A percentile compares a stretch with the other conserved stretches of the same genome.
These are phyloP conservation scores for Xylariaceae sp. DNA, from an alignment of 2,329 filamentous ascomycete species.

Conservation along the genomic window DNA sequence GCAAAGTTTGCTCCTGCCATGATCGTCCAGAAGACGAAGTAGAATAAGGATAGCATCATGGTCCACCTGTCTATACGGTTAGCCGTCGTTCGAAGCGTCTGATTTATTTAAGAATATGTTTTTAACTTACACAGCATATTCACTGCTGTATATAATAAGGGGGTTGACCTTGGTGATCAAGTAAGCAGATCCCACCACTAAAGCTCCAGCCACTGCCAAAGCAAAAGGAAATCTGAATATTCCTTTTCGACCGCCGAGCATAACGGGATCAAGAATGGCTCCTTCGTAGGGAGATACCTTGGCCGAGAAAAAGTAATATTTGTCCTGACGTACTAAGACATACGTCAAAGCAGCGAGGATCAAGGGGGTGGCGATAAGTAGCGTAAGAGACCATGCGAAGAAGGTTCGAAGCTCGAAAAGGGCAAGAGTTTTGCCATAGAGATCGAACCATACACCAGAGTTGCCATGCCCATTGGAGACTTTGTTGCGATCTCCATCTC, in stretches of 20 bases:
- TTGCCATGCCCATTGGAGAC: constrained; percentile 70
- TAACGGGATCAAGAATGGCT: constrained; percentile 65
- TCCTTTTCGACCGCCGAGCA: constrained; percentile 78
- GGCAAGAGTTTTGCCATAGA: constrained; percentile 81
- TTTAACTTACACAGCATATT: constrained; percentile 68
- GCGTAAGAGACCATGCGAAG: constrained; percentile 84
- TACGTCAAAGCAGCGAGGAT: constrained; percentile 72
- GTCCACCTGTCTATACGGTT: constrained; percentile 60
- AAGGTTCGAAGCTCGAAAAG: constrained; percentile 81
- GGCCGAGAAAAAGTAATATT: constrained; percentile 85
- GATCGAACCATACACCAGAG: constrained; percentile 88
- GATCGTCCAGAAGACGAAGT: constrained; percentile 82
- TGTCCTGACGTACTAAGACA: constrained; percentile 72
- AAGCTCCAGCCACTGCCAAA: constrained; percentile 68
- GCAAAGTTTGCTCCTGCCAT: constrained; percentile 72
- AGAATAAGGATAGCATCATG: constrained; percentile 83
- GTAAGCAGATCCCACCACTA: constrained; percentile 75
- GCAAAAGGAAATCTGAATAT: constrained; percentile 84
- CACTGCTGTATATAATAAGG: constrained; percentile 86
- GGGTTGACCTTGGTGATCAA: constrained; percentile 85
- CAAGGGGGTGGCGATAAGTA: constrained; percentile 81
- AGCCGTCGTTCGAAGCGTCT: constrained; percentile 6
- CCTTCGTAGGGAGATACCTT: constrained; percentile 61
- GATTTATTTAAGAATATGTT: not conserved
- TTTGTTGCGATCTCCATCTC: constrained; percentile 62